Evolutionary conservation across 2,329 filamentous ascomycete species (phyloP), one percentile per base, ranked within the genome.

Genomic region (Tolypocladium endophyticum): DNA sequence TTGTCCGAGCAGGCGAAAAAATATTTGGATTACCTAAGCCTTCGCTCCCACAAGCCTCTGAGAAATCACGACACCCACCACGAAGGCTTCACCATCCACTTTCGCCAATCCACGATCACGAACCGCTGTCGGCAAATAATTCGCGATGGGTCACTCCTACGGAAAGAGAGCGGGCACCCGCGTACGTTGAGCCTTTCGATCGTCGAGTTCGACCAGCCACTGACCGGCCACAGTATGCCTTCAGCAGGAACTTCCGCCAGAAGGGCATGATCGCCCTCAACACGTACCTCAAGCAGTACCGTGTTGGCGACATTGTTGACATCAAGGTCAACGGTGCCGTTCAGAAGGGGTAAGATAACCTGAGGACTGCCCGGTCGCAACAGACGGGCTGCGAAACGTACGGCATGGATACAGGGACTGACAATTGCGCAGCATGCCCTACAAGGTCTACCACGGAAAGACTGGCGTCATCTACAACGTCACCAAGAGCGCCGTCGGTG

Each of bases 371-470:
- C 50, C 30, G 5, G 30, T 23, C 50, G 50, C 50, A 35, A 53
- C 7, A n/a, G 30, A 35, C 20, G 30, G 50, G 12, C 38, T 50
- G 52, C 56, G 41, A 57, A 50, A 25, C 20, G 23, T 11, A 28
- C 0, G 3, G 7, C 12, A 20, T 57, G 41, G 60, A 57, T 54
- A 58, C 43, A 38, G 56, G 54, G 63, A 65, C 75, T 79, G 67
- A 79, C 69, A 65, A 59, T 64, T 60, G 62, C 70, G 77, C 73
- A 92, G 91, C 84, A 94, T 96, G 91, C 92, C 93, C 73, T 92
- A 92, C 88, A 97, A 97, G 87, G 89, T 96, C 82, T 97, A 96
- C 88, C 92, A 97, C 86, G 94, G 93, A 76, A 97, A 97, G 90
- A 96, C 92, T 66, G 92, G 92, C 76, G 90, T 96, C 73, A 82